Evolutionary conservation across 2,329 filamentous ascomycete species (phyloP), one percentile per base, ranked within the genome.

Genomic region (Chaetomiaceae sp.): DNA sequence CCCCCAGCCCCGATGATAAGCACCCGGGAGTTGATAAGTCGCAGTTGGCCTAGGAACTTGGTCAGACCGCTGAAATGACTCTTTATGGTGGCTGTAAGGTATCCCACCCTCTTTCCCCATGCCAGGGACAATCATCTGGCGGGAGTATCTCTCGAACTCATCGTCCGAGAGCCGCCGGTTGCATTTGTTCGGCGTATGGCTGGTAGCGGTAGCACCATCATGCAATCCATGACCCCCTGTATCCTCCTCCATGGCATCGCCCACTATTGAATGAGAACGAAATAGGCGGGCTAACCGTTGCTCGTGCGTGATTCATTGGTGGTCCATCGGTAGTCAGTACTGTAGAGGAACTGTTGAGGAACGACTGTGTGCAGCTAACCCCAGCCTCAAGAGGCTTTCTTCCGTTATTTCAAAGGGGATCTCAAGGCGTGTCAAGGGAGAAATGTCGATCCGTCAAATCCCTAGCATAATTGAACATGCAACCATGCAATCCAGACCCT

Each of bases 1-100:
- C 94, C 94, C 5, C 94, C 94, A 2, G 89, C 85, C 10, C 94
- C 94, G 21, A 99, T 80, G 42, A 99, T 76, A 7, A 97, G 77
- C 5, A 96, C 84, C 18, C 77, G 82, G 1, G 89, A 77, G 1
- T 77, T 73, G 63, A 83, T 86, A 14, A 97, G 74, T 29, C 80
- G 77, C 6, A 92, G 73, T 70, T 97, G 92, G 1, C 89, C 90
- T 90, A 51, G 2, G 5, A 7, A 51, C 42, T 48, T 16, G 53
- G 50, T 52, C 21, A 45, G 21, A 20, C n/a, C 23, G 11, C 4
- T 16, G 7, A 23, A n/a, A 9, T 32, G n/a, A n/a, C 36, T 9
- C 36, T n/a, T n/a, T n/a, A n/a, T n/a, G 4, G n/a, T 29, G 29
- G 3, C 2, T 21, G 18, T 1, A 7, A 16, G 18, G 16, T 16